Conservation (phyloP, 1,139 yeast genomes). For the Diutina sp. region DNA sequence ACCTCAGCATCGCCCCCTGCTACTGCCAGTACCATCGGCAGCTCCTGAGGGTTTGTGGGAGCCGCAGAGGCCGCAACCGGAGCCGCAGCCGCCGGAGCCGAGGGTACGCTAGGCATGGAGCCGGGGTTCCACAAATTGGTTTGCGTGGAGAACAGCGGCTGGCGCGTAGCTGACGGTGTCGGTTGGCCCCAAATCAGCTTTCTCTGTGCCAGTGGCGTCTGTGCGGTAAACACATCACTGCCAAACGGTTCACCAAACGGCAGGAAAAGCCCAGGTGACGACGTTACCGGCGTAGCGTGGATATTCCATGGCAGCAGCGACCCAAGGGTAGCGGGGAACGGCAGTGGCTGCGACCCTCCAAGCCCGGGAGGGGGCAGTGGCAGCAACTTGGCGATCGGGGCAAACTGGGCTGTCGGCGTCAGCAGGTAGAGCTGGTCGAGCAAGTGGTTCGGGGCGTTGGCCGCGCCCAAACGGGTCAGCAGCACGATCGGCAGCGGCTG, state of each 20-base stretch:
- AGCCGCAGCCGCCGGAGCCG: constrained; percentile 17
- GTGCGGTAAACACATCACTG: background rate
- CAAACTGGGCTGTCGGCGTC: background rate
- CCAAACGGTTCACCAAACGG: constrained; percentile 1
- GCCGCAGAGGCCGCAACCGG: background rate
- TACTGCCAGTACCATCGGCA: background rate
- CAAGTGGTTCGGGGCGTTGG: background rate
- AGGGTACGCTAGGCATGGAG: constrained; percentile 13
- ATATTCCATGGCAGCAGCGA: background rate
- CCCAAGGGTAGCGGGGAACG: background rate
- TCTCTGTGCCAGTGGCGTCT: background rate
- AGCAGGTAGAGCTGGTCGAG: background rate
- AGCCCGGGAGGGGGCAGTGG: constrained; percentile 2
- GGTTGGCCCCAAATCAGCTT: constrained; percentile 2
- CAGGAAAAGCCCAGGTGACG: background rate
- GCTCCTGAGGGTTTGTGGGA: background rate
- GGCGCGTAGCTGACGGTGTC: background rate
- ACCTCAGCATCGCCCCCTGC: constrained; percentile 2
- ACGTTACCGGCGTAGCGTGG: background rate
- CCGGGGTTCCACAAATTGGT: constrained; percentile 12
- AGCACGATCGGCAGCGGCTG: background rate
- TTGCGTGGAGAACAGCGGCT: background rate
- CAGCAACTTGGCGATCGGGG: background rate
- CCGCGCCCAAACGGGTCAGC: background rate
- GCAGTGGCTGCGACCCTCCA: background rate